These are phyloP conservation scores for Pelargonium australe DNA, from an alignment of 441 rosid genomes.

Conservation along the genomic window DNA sequence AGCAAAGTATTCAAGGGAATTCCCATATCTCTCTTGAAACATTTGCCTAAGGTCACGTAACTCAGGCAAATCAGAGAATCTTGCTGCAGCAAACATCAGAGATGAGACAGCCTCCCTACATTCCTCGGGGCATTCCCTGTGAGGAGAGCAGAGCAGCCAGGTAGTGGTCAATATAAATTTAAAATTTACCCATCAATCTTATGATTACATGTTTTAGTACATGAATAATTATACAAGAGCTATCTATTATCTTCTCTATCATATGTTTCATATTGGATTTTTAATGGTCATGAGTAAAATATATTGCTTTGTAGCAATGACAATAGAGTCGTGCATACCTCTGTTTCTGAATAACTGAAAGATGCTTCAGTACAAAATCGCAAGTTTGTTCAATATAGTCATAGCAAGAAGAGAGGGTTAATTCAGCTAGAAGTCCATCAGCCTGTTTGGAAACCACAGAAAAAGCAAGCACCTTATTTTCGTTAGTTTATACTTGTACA, in stretches of 20 bases:
- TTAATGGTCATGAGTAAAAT: background rate
- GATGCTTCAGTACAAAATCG: constrained; percentile 56
- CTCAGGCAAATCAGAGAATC: constrained; percentile 88
- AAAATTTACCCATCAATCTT: background rate
- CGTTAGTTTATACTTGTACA: background rate
- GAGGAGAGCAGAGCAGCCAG: constrained; percentile 4
- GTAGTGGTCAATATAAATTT: background rate
- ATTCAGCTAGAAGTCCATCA: constrained; percentile 72
- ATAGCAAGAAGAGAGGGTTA: constrained; percentile 55
- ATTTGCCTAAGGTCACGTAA: constrained; percentile 75
- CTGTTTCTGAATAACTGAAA: constrained; percentile 60
- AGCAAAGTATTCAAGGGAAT: constrained; percentile 52
- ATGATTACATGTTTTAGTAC: background rate
- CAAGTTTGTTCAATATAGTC: constrained; percentile 64
- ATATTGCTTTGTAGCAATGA: background rate
- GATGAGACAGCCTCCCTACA: constrained; percentile 79
- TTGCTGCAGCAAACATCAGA: constrained; percentile 90
- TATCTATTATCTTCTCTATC: background rate
- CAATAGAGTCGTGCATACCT: constrained; percentile 31
- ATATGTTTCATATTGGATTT: background rate
- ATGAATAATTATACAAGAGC: background rate
- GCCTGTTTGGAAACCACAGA: constrained; percentile 43
- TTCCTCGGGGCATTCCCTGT: constrained; percentile 85
- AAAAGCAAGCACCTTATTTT: background rate
- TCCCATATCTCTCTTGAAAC: constrained; percentile 67